phyloP scores from a whole-genome alignment of 2,329 filamentous ascomycete species.

The Pseudogymnoascus sp. region DNA sequence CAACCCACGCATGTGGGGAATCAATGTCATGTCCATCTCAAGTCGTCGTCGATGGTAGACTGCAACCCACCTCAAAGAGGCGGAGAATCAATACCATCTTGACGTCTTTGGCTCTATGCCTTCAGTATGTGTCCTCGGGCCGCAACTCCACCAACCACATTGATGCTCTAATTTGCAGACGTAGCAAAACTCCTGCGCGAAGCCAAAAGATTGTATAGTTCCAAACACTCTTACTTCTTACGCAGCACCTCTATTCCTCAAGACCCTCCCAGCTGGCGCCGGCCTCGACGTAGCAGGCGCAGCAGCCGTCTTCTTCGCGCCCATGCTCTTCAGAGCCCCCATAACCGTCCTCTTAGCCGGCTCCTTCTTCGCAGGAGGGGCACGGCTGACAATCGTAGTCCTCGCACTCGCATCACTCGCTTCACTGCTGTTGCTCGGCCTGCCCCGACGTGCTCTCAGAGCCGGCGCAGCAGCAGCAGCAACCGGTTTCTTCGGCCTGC shows the following conservation, averaged over 20 bases:
- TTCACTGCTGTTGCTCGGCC: constrained; percentile 52
- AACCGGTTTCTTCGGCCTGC: constrained; percentile 26
- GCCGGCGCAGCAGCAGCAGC: constrained; percentile 30
- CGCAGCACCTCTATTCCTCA: constrained; percentile 41
- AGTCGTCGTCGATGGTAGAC: not conserved
- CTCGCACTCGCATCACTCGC: constrained; percentile 52
- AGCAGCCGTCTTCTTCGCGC: constrained; percentile 42
- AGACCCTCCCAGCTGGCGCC: constrained; percentile 38
- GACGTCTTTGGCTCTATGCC: not conserved
- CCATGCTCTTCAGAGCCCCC: constrained; percentile 41
- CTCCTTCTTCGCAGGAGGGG: constrained; percentile 32
- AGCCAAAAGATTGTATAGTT: not conserved
- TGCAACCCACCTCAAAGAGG: not conserved
- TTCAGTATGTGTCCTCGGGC: not conserved
- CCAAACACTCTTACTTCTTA: not conserved
- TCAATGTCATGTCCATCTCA: not conserved
- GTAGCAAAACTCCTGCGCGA: not conserved
- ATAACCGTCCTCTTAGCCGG: constrained; percentile 45
- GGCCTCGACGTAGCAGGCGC: constrained; percentile 35
- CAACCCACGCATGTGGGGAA: not conserved
- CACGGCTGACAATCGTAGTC: constrained; percentile 43
- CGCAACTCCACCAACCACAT: not conserved
- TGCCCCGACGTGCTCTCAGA: constrained; percentile 40
- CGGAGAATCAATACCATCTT: not conserved
- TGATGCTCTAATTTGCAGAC: not conserved